Evolutionary conservation across 2,329 filamentous ascomycete species (phyloP).

Genomic region (Neopestalotiopsis clavispora): DNA sequence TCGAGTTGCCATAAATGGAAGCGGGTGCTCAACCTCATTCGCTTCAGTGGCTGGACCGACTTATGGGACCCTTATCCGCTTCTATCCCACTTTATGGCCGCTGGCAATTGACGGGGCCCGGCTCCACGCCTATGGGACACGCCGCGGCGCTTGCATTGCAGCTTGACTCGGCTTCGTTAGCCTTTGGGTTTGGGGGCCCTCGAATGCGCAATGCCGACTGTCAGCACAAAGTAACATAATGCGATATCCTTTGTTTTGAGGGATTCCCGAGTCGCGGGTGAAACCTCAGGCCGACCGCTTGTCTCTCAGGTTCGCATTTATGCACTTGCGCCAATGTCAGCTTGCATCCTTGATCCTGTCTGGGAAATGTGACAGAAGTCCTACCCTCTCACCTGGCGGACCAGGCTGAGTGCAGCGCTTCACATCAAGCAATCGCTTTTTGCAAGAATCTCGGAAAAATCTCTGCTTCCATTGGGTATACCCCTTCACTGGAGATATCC

Average conservation of each 20-base stretch:
- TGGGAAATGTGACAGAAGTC: not conserved
- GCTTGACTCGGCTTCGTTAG: not conserved
- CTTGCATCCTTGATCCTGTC: not conserved
- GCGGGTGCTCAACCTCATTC: not conserved
- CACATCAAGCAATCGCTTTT: too few relatives aligned
- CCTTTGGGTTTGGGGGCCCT: not conserved
- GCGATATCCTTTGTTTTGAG: not conserved
- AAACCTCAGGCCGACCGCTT: not conserved
- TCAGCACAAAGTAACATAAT: not conserved
- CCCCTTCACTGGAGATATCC: too few relatives aligned
- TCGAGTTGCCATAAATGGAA: constrained; percentile 7
- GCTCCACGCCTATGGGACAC: not conserved
- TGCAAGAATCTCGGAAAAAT: too few relatives aligned
- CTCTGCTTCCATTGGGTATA: too few relatives aligned
- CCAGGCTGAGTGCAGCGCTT: not conserved
- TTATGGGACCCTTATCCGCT: not conserved
- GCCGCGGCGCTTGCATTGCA: not conserved
- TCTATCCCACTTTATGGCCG: not conserved
- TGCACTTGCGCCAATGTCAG: not conserved
- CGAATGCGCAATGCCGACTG: not conserved
- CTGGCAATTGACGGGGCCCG: not conserved
- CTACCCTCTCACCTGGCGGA: not conserved
- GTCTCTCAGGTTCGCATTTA: not conserved
- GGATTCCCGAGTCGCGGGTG: not conserved
- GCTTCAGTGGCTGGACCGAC: not conserved